Evolutionary conservation across 257 asterid species (phyloP).

Genomic region (Phtheirospermum japonicum): DNA sequence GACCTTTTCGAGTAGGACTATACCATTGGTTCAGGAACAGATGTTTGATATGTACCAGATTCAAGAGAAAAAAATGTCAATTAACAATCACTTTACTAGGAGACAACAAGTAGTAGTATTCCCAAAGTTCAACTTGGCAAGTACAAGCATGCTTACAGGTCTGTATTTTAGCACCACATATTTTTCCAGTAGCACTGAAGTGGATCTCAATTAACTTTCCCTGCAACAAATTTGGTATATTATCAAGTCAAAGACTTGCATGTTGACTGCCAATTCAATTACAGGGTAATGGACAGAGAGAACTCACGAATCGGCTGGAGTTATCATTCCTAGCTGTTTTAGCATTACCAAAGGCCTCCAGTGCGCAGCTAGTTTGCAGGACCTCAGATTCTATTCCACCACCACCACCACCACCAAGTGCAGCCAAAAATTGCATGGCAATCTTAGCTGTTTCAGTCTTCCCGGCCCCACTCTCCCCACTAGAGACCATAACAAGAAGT

Average conservation of each 20-base stretch:
- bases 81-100: conserved; percentile 12
- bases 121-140: conserved; percentile 29
- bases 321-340: conserved; percentile 76
- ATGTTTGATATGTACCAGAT: conserved; percentile 39
- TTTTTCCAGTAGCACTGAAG: conserved; percentile 69
- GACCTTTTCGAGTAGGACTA: conserved; percentile 94
- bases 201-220: conserved; percentile 82
- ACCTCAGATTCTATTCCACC: conserved; percentile 68
- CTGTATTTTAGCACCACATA: conserved; percentile 83
- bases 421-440: conserved; percentile 88
- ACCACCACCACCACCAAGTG: conserved; percentile 61
- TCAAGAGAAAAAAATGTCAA: conserved; percentile 38
- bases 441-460: conserved; percentile 95
- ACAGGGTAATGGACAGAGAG: conserved; percentile 22
- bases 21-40: conserved; percentile 36
- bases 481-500: conserved; percentile 33
- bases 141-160: conserved; percentile 63
- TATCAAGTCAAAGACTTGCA: conserved; percentile 23
- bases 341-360: conserved; percentile 98
- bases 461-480: conserved; percentile 99
- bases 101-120: conserved; percentile 13
- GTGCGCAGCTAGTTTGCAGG: conserved; percentile 70
- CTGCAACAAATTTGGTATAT: conserved; percentile 42
- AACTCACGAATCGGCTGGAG: conserved; percentile 94
- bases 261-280: conserved; percentile 17